Evolutionary conservation across 305 asterid species (phyloP), one percentile per base, ranked within the genome.

Genomic region (Fraxinus paxiana): DNA sequence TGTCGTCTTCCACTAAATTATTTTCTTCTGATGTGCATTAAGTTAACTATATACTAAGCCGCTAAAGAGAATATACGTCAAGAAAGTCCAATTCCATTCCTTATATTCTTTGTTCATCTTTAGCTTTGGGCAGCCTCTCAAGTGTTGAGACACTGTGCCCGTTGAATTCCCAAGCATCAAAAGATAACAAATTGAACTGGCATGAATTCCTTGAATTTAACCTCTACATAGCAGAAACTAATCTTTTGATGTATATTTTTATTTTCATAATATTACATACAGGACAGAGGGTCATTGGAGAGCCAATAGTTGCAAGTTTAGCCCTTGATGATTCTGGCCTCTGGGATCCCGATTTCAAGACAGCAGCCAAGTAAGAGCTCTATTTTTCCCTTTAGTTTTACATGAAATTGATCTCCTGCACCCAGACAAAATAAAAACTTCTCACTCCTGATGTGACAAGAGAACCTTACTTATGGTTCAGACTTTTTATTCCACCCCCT

Each of bases 231-330:
- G 12, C 18, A 13, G 75, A 30, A 33, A 28, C 43, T 31, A 31
- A 31, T 33, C 46, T 15, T 5, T 70, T 70, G 17, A 33, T 70
- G 24, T n/a, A 70, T 12, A n/a, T 48, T 6, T 35, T 33, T 22
- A 72, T 37, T 28, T 24, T 79, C 18, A 41, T 78, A 70, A 6
- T 75, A 51, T 76, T 0, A 80, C 76, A 34, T 87, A 80, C 92
- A 96, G 99, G 98, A 84, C 98, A 94, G 88, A 91, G 93, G 91
- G 96, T 96, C 83, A 86, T 96, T 70, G 98, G 99, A 81, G 98
- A 94, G 85, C 94, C 99, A 31, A 97, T 96, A 71, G 97, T 90
- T 86, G 93, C 99, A 43, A 95, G 98, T 82, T 86, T 96, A 82
- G 83, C 89, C 83, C 90, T 96, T 90, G 89, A 96, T 83, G 99